Percentiles rank a stretch among this genome's conserved stretches.
These are phyloP conservation scores for Thelonectria discophora DNA, from an alignment of 2,329 filamentous ascomycete species.

Conservation along the genomic window DNA sequence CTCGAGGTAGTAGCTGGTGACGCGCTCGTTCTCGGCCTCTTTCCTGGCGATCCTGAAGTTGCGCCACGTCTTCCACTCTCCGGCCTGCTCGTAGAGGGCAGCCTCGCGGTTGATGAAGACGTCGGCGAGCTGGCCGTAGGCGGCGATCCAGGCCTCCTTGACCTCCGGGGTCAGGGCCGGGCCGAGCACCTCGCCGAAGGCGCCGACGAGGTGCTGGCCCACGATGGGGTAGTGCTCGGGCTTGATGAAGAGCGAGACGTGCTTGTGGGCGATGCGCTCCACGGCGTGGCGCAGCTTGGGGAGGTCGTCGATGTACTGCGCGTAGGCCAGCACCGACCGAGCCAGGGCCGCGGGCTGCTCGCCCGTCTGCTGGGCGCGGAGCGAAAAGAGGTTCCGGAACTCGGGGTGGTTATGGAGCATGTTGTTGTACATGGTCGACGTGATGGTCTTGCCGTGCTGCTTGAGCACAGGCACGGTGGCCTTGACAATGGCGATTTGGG, in stretches of 20 bases:
- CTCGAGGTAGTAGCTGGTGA: constrained; percentile 76
- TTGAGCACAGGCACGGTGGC: constrained; percentile 77
- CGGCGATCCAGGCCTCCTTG: constrained; percentile 74
- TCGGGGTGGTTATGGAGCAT: constrained; percentile 71
- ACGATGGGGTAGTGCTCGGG: constrained; percentile 77
- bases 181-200: constrained; percentile 74
- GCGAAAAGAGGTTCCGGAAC: constrained; percentile 76
- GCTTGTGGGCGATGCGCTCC: constrained; percentile 80
- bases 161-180: constrained; percentile 72
- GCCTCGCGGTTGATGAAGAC: constrained; percentile 74
- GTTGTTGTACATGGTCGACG: constrained; percentile 75
- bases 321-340: constrained; percentile 75
- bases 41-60: constrained; percentile 67
- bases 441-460: constrained; percentile 74
- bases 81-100: constrained; percentile 64
- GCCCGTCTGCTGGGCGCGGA: constrained; percentile 72
- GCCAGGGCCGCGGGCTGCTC: constrained; percentile 77
- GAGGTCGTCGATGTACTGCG: constrained; percentile 75
- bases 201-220: constrained; percentile 71
- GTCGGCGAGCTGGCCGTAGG: constrained; percentile 75
- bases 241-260: constrained; percentile 74
- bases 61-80: constrained; percentile 59
- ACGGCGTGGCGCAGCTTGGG: constrained; percentile 63
- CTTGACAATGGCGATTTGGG: constrained; percentile 77
- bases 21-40: constrained; percentile 65